Conservation (phyloP, 1,139 yeast species). For the Scheffersomyces parashehatae region DNA sequence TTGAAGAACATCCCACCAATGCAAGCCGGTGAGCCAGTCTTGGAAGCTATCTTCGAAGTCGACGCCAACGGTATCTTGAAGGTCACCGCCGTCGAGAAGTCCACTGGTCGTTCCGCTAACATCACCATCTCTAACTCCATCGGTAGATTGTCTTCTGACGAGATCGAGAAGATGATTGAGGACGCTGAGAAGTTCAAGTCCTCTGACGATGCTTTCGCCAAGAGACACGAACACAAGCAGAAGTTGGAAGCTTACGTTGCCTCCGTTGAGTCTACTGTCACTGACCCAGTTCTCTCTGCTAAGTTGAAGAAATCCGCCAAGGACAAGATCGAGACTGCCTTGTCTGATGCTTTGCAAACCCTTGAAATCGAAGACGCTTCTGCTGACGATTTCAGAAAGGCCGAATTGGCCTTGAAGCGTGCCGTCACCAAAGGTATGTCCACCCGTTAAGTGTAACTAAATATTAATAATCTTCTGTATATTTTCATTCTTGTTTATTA, state of each 20-base stretch:
- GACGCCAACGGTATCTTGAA: conserved; percentile 99
- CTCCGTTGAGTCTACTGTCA: conserved; percentile 93
- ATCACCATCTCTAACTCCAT: conserved; percentile 99
- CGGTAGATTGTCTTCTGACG: conserved; percentile 97
- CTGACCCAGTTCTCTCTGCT: conserved; percentile 98
- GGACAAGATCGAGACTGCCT: conserved; percentile 97
- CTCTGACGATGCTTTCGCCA: conserved; percentile 98
- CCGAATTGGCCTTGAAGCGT: conserved; percentile 98
- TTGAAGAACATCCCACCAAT: conserved; percentile 98
- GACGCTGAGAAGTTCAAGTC: conserved; percentile 99
- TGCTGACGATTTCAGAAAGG: conserved; percentile 98
- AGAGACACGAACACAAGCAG: conserved; percentile 99
- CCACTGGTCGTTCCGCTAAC: conserved; percentile 99
- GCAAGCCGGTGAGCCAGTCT: conserved; percentile 99
- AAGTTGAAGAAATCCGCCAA: conserved; percentile 97
- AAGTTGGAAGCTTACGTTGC: conserved; percentile 99
- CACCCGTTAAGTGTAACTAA: conserved; percentile 70
- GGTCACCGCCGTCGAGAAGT: conserved; percentile 99
- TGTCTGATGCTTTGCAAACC: conserved; percentile 97
- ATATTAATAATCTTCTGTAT: conserved; percentile 15
- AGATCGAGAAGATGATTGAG: conserved; percentile 97
- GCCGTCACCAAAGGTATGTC: conserved; percentile 99
- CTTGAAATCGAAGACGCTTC: conserved; percentile 95
- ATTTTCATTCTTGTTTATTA: conserved; percentile 20
- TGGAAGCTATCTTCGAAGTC: conserved; percentile 98